These are phyloP conservation scores for Alternaria ethzedia DNA, from an alignment of 2,329 filamentous ascomycete genomes.

Conservation along the genomic window DNA sequence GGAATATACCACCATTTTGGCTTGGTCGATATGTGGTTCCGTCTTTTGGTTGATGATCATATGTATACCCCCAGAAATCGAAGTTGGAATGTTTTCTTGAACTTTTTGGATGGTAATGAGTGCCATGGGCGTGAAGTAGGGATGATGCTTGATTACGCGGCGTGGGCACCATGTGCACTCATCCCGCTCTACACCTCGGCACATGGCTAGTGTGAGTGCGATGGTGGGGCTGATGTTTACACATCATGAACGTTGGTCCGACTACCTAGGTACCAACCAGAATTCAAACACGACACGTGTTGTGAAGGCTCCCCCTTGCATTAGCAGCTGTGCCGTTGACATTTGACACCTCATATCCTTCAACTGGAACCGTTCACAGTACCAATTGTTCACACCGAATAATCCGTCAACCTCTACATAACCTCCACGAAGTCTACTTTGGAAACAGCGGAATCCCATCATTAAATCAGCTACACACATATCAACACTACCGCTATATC, in stretches of 20 bases:
- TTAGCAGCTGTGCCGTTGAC: background rate
- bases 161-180: background rate
- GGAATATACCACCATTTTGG: background rate
- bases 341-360: background rate
- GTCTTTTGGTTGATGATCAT: background rate
- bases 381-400: background rate
- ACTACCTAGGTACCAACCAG: background rate
- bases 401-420: background rate
- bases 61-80: slow-evolving; percentile 11
- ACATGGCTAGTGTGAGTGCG: background rate
- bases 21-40: background rate
- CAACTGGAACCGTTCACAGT: background rate
- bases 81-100: background rate
- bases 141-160: background rate
- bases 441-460: background rate
- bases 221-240: background rate
- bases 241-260: background rate
- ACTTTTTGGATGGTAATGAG: accelerated
- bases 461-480: too few species aligned
- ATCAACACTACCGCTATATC: background rate
- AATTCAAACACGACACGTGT: background rate
- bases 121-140: background rate
- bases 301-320: background rate
- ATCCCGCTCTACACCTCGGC: background rate
- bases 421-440: accelerated